Base-by-base conservation (phyloP, 2,329 filamentous ascomycete species). In the Trichoderma aggressivum region DNA sequence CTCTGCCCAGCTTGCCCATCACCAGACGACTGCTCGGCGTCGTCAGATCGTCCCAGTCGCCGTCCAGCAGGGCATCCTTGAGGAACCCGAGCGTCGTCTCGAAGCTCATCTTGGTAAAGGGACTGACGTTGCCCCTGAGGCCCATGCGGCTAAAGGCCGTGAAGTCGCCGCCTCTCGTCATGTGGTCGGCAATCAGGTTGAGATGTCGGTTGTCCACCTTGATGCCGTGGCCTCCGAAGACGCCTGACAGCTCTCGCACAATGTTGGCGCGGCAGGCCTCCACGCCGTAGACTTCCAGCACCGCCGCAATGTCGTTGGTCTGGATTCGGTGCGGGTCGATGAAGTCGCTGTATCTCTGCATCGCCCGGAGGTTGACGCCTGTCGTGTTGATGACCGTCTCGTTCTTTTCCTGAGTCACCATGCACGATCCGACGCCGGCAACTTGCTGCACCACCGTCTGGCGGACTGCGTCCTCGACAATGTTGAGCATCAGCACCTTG, bases 71-170 rank as follows among this genome's bases (percentile, higher is more conserved):
- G 1, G 96, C 94, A 79, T 98, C 96, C 81, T 92, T 94, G 77
- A 99, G 86, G 85, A 98, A 98, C 1, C 92, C 91, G 50, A 98
- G 88, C 3, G 96, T 99, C 5, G 96, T 99, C 87, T 99, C 96
- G 83, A 98, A 99, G 81, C 93, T 97, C 95, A 98, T 98, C 87
- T 98, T 98, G 82, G 96, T 95, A 76, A 99, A 95, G 0, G 96
- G 94, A 75, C 91, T 94, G 32, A 95, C 91, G 77, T 93, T 94
- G 74, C 92, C 90, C 78, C 90, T 90, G 72, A 99, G 85, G 1
- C 95, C 96, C 79, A 93, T 97, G 62, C 96, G 92, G 82, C 93
- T 97, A 84, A 99, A 99, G 1, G 96, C 91, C 61, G 90, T 92
- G 83, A 97, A 99, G 2, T 89, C 90, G 75, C 96, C 96, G 72